Conservation (phyloP, 495 filamentous ascomycete genomes). For the Penicillium paradoxum region DNA sequence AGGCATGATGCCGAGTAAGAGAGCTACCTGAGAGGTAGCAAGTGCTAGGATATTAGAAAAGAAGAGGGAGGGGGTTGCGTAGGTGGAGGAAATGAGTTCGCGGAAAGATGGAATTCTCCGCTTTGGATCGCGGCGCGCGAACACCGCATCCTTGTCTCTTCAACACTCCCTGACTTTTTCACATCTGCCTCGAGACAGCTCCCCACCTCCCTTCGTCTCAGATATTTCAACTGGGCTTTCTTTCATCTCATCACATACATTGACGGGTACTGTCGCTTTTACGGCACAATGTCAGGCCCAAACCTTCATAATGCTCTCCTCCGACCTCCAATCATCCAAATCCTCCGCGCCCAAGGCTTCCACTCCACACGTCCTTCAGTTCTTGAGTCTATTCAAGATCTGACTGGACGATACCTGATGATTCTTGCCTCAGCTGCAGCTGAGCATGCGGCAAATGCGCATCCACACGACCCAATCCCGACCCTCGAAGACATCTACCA, state of each 20-base stretch:
- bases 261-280: background rate
- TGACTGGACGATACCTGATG: conserved; percentile 68
- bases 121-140: conserved; percentile 5
- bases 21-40: background rate
- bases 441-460: conserved; percentile 51
- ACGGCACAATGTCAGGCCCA: conserved; percentile 33
- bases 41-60: background rate
- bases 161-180: background rate
- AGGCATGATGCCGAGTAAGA: conserved; percentile 27
- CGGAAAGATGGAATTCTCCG: conserved; percentile 13
- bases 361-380: conserved; percentile 68
- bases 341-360: conserved; percentile 82
- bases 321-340: conserved; percentile 75
- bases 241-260: background rate
- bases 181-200: background rate
- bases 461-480: conserved; percentile 45
- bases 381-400: conserved; percentile 70
- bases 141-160: background rate
- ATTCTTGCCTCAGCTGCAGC: conserved; percentile 62
- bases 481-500: conserved; percentile 74
- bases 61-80: background rate
- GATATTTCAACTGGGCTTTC: background rate
- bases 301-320: conserved; percentile 70
- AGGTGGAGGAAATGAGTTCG: background rate
- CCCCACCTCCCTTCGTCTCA: background rate